Evolutionary conservation across 495 filamentous ascomycete species (phyloP), one percentile per base, ranked within the genome.

Genomic region (Schizothecium vesticola): DNA sequence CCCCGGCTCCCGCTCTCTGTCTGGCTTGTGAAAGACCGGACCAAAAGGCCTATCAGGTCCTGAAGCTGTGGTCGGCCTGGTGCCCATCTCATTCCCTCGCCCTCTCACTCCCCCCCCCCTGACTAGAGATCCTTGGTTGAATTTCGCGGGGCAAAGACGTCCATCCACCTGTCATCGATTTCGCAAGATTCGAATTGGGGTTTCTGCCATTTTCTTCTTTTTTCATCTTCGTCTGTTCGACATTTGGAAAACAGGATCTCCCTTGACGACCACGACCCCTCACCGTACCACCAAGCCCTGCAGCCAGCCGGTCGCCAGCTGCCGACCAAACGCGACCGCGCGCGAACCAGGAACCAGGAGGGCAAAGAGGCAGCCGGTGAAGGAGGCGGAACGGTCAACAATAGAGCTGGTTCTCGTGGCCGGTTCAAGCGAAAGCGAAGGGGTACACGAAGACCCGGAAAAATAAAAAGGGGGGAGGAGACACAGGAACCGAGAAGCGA

Each of bases 271-370:
- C 2, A n/a, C 51, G 29, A 68, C 71, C 68, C 71, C 69, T 67
- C 69, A 61, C 65, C 56, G 71, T 66, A 36, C 66, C 28, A 67
- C 66, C 3, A 55, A 56, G 56, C 60, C 57, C 56, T 70, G 67
- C 43, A 51, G 43, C 71, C 73, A 63, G 66, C 67, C 67, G 57
- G 67, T 43, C 58, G 66, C 63, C 73, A 75, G 71, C 71, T 75
- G 73, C 22, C 73, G 63, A 31, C 58, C 29, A 12, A 6, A 24
- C 66, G 25, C 26, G 55, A 57, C 67, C 24, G 24, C 24, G 58
- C 57, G 43, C 43, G 43, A 51, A 51, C 43, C 43, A 51, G 43
- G 65, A 56, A 56, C 63, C 51, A 65, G 43, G 19, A n/a, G 63
- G 25, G 59, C 36, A 43, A 63, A 61, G 69, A 75, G 71, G 69